Conservation (phyloP, 257 asterid species). For the Petunia secreta region DNA sequence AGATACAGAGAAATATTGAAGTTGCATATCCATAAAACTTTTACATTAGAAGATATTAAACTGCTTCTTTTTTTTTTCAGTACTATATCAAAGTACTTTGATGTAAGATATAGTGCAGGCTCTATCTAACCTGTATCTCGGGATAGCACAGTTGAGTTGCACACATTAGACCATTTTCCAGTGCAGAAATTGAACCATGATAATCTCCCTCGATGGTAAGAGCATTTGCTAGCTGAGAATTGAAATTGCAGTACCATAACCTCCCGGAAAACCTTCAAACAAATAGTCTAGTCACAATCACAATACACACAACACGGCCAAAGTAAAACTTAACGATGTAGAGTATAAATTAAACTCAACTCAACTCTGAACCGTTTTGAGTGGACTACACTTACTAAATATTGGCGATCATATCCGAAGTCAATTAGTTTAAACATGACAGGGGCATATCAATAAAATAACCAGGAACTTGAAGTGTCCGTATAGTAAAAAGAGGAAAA, state of each 20-base stretch:
- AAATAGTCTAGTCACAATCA: conserved; percentile 20
- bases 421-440: background rate
- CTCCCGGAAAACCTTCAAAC: conserved; percentile 79
- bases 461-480: conserved; percentile 22
- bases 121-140: conserved; percentile 80
- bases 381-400: conserved; percentile 14
- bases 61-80: background rate
- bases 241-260: conserved; percentile 95
- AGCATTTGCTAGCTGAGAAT: conserved; percentile 96
- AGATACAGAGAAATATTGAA: background rate
- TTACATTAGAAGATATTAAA: background rate
- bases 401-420: background rate
- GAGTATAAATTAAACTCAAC: background rate
- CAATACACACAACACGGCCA: background rate
- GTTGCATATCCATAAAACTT: background rate
- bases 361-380: conserved; percentile 8
- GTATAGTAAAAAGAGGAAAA: background rate
- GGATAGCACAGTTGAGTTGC: conserved; percentile 92
- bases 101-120: conserved; percentile 28
- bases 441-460: background rate
- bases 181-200: conserved; percentile 67
- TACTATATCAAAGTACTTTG: background rate
- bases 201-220: conserved; percentile 84
- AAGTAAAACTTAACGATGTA: background rate
- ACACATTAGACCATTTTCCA: conserved; percentile 73